Evolutionary conservation across 2,329 filamentous ascomycete genomes (phyloP).

Genomic region (Xylariales sp.): DNA sequence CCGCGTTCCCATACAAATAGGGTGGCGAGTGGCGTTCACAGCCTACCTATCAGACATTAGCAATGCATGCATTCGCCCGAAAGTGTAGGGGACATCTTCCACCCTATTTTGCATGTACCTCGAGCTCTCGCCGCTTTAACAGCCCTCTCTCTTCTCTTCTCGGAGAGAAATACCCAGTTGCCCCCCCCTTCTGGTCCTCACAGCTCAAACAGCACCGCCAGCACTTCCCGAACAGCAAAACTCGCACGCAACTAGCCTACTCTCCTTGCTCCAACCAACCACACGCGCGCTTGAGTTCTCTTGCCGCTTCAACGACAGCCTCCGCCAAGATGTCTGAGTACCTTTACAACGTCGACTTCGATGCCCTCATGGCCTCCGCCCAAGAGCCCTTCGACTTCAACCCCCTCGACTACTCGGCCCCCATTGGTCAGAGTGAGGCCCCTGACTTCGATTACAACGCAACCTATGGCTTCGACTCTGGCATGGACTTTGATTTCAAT

Average conservation of each 20-base stretch:
- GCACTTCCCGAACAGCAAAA: constrained; percentile 16
- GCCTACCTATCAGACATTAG: constrained; percentile 34
- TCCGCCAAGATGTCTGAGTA: constrained; percentile 45
- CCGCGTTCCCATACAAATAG: constrained; percentile 37
- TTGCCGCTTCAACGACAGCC: constrained; percentile 41
- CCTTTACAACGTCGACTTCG: constrained; percentile 35
- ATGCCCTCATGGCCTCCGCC: constrained; percentile 23
- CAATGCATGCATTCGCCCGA: not conserved
- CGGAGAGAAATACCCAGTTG: constrained; percentile 40
- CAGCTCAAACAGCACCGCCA: constrained; percentile 8
- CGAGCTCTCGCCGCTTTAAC: constrained; percentile 32
- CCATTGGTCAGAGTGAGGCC: constrained; percentile 36
- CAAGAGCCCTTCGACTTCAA: constrained; percentile 25
- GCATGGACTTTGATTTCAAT: constrained; percentile 20
- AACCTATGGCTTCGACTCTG: not conserved
- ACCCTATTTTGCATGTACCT: constrained; percentile 44
- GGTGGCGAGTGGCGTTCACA: constrained; percentile 35
- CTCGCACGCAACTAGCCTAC: constrained; percentile 11
- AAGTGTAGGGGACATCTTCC: constrained; percentile 24
- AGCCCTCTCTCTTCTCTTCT: not conserved
- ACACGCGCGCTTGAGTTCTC: constrained; percentile 18
- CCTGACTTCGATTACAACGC: constrained; percentile 3
- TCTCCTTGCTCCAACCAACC: constrained; percentile 28
- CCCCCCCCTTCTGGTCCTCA: constrained; percentile 26
- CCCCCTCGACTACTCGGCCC: constrained; percentile 21